Conservation (phyloP, 768 basidiomycete species). For the Xanthoconium stramineum region DNA sequence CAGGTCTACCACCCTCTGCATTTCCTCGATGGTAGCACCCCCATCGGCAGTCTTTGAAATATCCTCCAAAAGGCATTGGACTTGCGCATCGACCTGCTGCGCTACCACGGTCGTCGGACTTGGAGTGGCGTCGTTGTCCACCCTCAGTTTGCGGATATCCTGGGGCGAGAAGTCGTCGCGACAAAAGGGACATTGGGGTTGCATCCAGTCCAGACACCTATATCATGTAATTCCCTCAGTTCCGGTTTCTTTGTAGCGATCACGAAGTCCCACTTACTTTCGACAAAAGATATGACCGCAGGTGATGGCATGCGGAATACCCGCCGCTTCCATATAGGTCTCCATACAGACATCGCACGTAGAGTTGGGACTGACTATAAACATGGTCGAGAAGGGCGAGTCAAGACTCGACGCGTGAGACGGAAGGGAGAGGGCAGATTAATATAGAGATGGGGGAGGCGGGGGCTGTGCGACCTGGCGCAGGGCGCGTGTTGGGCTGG, state of each 20-base stretch:
- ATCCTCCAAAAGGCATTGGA: too few species aligned
- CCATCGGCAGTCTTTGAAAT: too few species aligned
- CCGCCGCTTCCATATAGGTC: not conserved
- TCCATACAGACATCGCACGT: constrained; percentile 16
- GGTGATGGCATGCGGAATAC: constrained; percentile 1
- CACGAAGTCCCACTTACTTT: constrained; percentile 10
- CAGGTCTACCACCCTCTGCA: too few species aligned
- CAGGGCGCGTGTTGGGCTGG: not conserved
- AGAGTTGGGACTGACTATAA: constrained; percentile 8
- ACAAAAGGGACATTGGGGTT: constrained; percentile 12
- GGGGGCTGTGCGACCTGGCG: not conserved
- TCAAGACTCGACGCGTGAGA: too few species aligned
- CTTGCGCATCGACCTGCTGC: too few species aligned
- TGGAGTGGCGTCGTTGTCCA: not conserved
- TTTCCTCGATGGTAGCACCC: too few species aligned
- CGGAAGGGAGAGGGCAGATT: too few species aligned
- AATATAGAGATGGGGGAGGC: not conserved
- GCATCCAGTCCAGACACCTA: constrained; percentile 11
- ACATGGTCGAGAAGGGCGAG: constrained; percentile 1
- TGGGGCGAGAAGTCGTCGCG: not conserved
- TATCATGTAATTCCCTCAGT: not conserved
- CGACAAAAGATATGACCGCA: constrained; percentile 17
- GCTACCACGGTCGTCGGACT: not conserved
- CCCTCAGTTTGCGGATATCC: constrained; percentile 5
- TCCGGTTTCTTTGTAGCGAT: too few species aligned